These are phyloP conservation scores for Neurospora sp. DNA, from an alignment of 495 filamentous ascomycete species.

Conservation along the genomic window DNA sequence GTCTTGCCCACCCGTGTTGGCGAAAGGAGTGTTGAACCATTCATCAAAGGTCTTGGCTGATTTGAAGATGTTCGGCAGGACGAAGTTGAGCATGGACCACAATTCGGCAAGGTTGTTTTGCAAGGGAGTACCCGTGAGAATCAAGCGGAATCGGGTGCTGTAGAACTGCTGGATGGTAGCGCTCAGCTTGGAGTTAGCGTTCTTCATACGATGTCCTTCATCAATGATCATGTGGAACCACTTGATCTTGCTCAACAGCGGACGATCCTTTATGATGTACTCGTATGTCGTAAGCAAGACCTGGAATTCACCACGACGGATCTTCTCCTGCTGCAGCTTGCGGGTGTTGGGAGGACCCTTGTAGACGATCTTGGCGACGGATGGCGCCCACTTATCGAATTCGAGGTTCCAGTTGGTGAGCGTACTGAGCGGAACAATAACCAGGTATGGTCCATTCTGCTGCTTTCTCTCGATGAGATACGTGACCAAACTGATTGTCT, in stretches of 20 bases:
- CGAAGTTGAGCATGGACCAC: conserved; percentile 97
- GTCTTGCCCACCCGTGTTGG: conserved; percentile 94
- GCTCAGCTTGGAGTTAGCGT: conserved; percentile 91
- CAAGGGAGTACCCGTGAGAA: conserved; percentile 91
- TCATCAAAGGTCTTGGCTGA: conserved; percentile 98
- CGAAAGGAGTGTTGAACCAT: conserved; percentile 99
- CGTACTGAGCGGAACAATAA: conserved; percentile 93
- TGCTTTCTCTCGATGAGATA: conserved; percentile 93
- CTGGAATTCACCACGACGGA: conserved; percentile 91
- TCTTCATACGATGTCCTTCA: conserved; percentile 99
- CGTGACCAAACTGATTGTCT: conserved; percentile 95
- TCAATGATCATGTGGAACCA: conserved; percentile 99
- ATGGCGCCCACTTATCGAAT: conserved; percentile 97
- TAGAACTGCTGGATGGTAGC: conserved; percentile 93
- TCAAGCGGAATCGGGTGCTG: conserved; percentile 84
- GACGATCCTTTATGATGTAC: conserved; percentile 98
- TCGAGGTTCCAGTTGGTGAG: conserved; percentile 98
- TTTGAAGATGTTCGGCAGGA: conserved; percentile 97
- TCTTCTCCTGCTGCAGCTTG: conserved; percentile 86
- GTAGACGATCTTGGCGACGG: conserved; percentile 79
- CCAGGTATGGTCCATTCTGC: conserved; percentile 87
- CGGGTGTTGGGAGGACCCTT: conserved; percentile 85
- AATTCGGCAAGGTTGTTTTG: conserved; percentile 96
- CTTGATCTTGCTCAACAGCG: conserved; percentile 89
- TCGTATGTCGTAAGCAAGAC: conserved; percentile 96